phyloP scores from a whole-genome alignment of 345 rosid genomes.

The Lepidium africanum region DNA sequence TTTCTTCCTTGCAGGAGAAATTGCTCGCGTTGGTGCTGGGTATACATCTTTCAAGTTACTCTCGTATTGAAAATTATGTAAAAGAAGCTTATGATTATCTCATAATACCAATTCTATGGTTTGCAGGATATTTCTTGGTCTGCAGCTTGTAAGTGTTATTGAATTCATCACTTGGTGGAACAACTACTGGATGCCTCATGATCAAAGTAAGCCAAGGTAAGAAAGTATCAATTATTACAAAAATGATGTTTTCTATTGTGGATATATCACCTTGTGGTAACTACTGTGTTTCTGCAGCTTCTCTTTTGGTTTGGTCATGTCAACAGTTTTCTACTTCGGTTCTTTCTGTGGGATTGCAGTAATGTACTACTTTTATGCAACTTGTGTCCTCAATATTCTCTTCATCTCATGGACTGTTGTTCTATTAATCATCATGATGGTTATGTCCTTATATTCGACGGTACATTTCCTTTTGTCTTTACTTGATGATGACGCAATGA shows the following conservation, averaged over 20 bases:
- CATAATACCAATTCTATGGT: neutral
- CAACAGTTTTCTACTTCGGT: constrained; percentile 46
- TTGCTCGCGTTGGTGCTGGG: constrained; percentile 90
- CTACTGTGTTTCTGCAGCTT: constrained; percentile 37
- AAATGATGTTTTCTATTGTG: neutral
- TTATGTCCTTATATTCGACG: constrained; percentile 64
- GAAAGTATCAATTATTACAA: neutral
- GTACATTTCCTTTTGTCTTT: constrained; percentile 25
- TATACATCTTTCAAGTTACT: constrained; percentile 18
- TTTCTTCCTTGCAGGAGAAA: constrained; percentile 53
- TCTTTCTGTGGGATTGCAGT: constrained; percentile 49
- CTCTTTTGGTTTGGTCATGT: constrained; percentile 57
- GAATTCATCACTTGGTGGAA: constrained; percentile 95
- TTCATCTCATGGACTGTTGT: constrained; percentile 70
- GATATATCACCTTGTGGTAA: neutral
- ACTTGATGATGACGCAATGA: neutral
- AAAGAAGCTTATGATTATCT: neutral
- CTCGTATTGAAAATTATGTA: neutral
- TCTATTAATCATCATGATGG: constrained; percentile 64
- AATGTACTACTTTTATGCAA: constrained; percentile 50
- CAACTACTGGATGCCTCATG: constrained; percentile 64
- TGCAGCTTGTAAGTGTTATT: constrained; percentile 77
- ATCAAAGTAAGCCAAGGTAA: constrained; percentile 56
- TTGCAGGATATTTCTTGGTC: constrained; percentile 65
- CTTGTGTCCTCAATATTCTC: constrained; percentile 67